A percentile compares a stretch with the other conserved stretches of the same genome.
These are phyloP conservation scores for Ramularia endophylla DNA, from an alignment of 2,329 filamentous ascomycete genomes.

Conservation along the genomic window DNA sequence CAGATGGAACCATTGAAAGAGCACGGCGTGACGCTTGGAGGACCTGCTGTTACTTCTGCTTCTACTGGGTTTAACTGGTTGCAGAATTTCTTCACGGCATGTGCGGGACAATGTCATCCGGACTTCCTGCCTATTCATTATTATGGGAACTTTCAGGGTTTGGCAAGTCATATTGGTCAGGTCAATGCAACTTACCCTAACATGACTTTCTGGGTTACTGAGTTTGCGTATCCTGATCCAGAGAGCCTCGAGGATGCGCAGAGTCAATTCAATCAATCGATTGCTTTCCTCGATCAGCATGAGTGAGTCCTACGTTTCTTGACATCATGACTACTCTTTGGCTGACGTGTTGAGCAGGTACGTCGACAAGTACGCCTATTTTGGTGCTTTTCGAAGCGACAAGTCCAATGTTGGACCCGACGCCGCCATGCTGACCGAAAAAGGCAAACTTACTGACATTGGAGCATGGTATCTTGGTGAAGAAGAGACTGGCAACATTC, in stretches of 20 bases:
- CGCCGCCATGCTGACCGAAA: constrained; percentile 61
- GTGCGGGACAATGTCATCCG: constrained; percentile 39
- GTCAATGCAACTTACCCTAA: constrained; percentile 46
- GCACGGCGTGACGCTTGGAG: constrained; percentile 59
- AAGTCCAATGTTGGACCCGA: constrained; percentile 71
- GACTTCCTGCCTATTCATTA: constrained; percentile 50
- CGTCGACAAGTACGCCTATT: constrained; percentile 66
- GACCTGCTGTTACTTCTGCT: constrained; percentile 64
- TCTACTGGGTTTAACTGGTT: constrained; percentile 61
- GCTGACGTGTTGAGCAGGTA: constrained; percentile 32
- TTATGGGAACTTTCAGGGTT: constrained; percentile 61
- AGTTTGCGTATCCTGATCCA: constrained; percentile 57
- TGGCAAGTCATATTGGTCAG: constrained; percentile 61
- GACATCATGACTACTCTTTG: neutral
- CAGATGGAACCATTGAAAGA: constrained; percentile 64
- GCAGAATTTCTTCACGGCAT: constrained; percentile 58
- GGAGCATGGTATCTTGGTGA: constrained; percentile 71
- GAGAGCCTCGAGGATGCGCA: constrained; percentile 54
- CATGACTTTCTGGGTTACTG: constrained; percentile 68
- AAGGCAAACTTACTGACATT: constrained; percentile 67
- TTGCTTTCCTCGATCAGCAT: constrained; percentile 61
- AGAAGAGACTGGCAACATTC: constrained; percentile 32
- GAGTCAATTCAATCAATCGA: constrained; percentile 60
- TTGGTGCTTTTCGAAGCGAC: constrained; percentile 61
- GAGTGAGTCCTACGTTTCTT: constrained; percentile 34